Conservation (phyloP, 1,284 basidiomycete genomes). For the Neotropicomus parvogracilis region DNA sequence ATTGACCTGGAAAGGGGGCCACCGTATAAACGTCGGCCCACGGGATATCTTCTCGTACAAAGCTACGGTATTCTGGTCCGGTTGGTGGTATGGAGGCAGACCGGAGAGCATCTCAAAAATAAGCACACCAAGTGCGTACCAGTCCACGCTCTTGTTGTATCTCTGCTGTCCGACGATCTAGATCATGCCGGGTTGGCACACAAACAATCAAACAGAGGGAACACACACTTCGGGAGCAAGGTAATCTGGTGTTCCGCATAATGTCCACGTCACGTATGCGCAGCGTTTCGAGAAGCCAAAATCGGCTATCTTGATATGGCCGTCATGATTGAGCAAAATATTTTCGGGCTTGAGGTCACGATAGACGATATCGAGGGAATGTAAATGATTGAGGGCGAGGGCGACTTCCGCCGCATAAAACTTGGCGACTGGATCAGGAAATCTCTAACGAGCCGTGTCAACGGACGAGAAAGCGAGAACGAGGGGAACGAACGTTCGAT, state of each 20-base stretch:
- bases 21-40: conserved; percentile 78
- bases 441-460: conserved; percentile 55
- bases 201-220: background rate
- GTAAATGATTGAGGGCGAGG: conserved; percentile 90
- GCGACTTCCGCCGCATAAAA: conserved; percentile 99
- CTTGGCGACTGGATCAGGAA: conserved; percentile 97
- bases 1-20: conserved; percentile 83
- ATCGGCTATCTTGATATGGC: conserved; percentile 97
- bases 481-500: conserved; percentile 63
- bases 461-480: conserved; percentile 1
- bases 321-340: conserved; percentile 88
- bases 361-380: conserved; percentile 90
- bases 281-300: conserved; percentile 97
- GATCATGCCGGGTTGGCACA: background rate
- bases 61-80: conserved; percentile 59
- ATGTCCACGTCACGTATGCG: conserved; percentile 90
- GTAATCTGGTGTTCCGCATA: conserved; percentile 98
- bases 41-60: conserved; percentile 80
- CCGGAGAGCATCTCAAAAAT: conserved; percentile 97
- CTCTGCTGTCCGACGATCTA: conserved; percentile 85
- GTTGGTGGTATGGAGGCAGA: conserved; percentile 73
- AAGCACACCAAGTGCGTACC: conserved; percentile 97
- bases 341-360: conserved; percentile 98
- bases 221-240: conserved; percentile 77
- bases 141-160: conserved; percentile 98